Evolutionary conservation across 2,329 filamentous ascomycete species (phyloP).

Genomic region (Volutella citrinella): DNA sequence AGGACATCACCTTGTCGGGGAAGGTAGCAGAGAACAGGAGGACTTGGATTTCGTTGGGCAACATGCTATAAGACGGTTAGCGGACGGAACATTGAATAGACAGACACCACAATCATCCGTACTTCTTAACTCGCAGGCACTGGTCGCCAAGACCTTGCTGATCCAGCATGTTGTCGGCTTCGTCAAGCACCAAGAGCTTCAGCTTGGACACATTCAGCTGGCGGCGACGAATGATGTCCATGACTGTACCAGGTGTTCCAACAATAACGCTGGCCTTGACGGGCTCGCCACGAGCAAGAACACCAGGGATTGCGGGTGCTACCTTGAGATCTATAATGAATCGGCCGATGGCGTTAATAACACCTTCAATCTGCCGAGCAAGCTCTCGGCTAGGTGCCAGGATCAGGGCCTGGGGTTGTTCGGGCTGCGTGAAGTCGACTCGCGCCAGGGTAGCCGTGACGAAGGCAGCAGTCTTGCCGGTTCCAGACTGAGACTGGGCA

Average conservation of each 20-base stretch:
- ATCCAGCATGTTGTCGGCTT: conserved; percentile 98
- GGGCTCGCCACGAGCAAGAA: conserved; percentile 63
- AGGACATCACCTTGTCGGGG: conserved; percentile 79
- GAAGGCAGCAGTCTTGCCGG: conserved; percentile 96
- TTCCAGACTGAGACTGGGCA: conserved; percentile 98
- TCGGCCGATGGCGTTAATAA: conserved; percentile 78
- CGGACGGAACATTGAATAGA: no score
- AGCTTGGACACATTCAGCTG: conserved; percentile 70
- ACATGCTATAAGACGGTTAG: conserved; percentile 53
- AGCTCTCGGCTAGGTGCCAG: conserved; percentile 92
- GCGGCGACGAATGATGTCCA: conserved; percentile 77
- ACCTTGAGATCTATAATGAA: conserved; percentile 76
- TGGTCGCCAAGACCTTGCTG: conserved; percentile 94
- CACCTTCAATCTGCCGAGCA: conserved; percentile 87
- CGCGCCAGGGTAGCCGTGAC: conserved; percentile 88
- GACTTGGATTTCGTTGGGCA: conserved; percentile 75
- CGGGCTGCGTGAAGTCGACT: conserved; percentile 67
- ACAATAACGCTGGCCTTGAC: conserved; percentile 80
- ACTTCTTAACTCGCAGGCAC: conserved; percentile 86
- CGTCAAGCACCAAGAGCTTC: conserved; percentile 85
- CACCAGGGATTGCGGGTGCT: conserved; percentile 79
- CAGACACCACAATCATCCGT: no score
- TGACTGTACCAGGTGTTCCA: conserved; percentile 89
- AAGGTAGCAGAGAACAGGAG: conserved; percentile 95
- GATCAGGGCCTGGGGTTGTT: conserved; percentile 79